Conservation (phyloP, 2,329 filamentous ascomycete genomes). For the Teratosphaeria viscida region DNA sequence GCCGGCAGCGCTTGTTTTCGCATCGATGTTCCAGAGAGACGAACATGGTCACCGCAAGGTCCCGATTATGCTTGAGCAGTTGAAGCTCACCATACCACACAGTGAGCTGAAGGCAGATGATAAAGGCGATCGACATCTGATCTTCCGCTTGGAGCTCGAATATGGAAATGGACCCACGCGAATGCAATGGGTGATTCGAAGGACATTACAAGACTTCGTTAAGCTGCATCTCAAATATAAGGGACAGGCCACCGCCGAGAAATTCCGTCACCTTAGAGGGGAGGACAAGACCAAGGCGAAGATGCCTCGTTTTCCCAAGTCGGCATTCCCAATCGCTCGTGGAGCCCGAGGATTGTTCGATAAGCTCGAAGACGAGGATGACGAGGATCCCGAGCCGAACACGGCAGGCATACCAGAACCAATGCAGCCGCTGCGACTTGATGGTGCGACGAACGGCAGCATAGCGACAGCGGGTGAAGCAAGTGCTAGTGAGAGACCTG, state of each 20-base stretch:
- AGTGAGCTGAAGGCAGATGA: conserved; percentile 57
- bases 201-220: conserved; percentile 79
- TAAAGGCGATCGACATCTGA: conserved; percentile 57
- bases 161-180: conserved; percentile 91
- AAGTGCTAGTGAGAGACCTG: conserved; percentile 53
- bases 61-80: conserved; percentile 85
- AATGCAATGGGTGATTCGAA: conserved; percentile 91
- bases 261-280: conserved; percentile 60
- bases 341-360: conserved; percentile 47
- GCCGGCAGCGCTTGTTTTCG: conserved; percentile 84
- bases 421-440: not conserved
- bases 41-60: conserved; percentile 93
- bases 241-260: conserved; percentile 71
- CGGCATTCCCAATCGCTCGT: conserved; percentile 80
- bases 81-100: conserved; percentile 79
- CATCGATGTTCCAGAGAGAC: conserved; percentile 95
- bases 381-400: conserved; percentile 31
- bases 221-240: conserved; percentile 94
- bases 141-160: conserved; percentile 86
- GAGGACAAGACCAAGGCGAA: conserved; percentile 59
- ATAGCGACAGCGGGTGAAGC: conserved; percentile 34
- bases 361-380: conserved; percentile 68
- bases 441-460: not conserved
- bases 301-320: conserved; percentile 81
- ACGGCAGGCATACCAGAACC: not conserved